Evolutionary conservation across 371 early-diverging fungal species (phyloP).

Genomic region (Entomophthora muscae): DNA sequence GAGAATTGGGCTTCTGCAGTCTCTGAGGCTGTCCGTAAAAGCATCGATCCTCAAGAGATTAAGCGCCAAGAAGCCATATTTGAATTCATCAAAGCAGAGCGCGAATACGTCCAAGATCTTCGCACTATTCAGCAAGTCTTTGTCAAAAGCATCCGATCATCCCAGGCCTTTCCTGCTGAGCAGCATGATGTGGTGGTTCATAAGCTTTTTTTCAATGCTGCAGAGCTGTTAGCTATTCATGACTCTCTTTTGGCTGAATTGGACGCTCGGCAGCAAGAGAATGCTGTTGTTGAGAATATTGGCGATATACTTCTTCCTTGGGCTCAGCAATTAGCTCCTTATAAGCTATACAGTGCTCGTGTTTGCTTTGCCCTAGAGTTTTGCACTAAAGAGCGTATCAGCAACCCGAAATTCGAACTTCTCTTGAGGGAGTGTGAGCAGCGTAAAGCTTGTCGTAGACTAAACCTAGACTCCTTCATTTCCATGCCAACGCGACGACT

Average conservation of each 20-base stretch:
- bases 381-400: slow-evolving; percentile 54
- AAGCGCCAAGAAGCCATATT: slow-evolving; percentile 81
- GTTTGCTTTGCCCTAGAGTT: slow-evolving; percentile 63
- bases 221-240: slow-evolving; percentile 49
- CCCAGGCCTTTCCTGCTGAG: slow-evolving; percentile 34
- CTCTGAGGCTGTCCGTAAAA: slow-evolving; percentile 48
- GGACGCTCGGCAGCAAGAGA: slow-evolving; percentile 44
- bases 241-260: slow-evolving; percentile 39
- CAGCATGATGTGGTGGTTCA: slow-evolving; percentile 42
- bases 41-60: slow-evolving; percentile 45
- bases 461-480: slow-evolving; percentile 62
- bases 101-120: slow-evolving; percentile 72
- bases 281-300: slow-evolving; percentile 47
- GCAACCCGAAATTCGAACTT: slow-evolving; percentile 35
- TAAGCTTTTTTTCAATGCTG: slow-evolving; percentile 64
- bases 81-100: slow-evolving; percentile 75
- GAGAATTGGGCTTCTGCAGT: slow-evolving; percentile 34
- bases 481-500: slow-evolving; percentile 71
- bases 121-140: slow-evolving; percentile 42
- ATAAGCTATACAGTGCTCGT: slow-evolving; percentile 73
- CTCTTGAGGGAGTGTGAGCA: slow-evolving; percentile 37
- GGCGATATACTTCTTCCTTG: slow-evolving; percentile 69
- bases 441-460: slow-evolving; percentile 56
- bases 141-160: slow-evolving; percentile 45
- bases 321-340: slow-evolving; percentile 50